A percentile compares a stretch with the other conserved stretches of the same genome.
phyloP scores from a whole-genome alignment of 345 rosid species.

The Ailanthus altissimus region DNA sequence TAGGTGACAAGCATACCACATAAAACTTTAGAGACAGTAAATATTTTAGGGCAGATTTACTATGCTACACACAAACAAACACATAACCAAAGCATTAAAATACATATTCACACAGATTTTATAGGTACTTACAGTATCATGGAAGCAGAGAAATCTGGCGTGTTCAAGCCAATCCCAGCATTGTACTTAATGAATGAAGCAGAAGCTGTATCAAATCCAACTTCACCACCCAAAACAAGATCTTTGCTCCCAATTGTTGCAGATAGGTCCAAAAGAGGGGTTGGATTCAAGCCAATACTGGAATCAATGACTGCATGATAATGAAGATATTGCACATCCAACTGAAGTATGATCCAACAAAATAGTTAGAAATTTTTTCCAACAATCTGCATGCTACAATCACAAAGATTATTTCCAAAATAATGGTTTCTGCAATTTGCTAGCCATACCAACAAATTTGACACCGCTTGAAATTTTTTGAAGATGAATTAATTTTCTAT shows the following conservation, averaged over 20 bases:
- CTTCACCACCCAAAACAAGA: constrained; percentile 69
- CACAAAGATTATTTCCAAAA: background rate
- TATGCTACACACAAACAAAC: background rate
- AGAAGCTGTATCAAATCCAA: constrained; percentile 77
- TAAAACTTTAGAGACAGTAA: background rate
- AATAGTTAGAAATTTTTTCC: constrained; percentile 14
- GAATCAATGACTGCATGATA: constrained; percentile 68
- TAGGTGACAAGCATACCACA: background rate
- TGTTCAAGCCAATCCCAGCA: constrained; percentile 68
- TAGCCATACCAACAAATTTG: background rate
- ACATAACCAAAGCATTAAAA: too few relatives aligned
- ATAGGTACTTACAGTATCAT: constrained; percentile 59
- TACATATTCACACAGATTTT: background rate
- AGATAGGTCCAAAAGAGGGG: constrained; percentile 70
- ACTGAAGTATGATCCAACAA: constrained; percentile 38
- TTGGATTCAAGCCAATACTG: constrained; percentile 78
- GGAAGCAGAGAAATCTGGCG: constrained; percentile 63
- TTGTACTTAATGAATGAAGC: constrained; percentile 64
- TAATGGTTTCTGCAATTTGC: constrained; percentile 12
- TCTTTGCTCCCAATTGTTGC: constrained; percentile 70
- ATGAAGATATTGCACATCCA: constrained; percentile 79
- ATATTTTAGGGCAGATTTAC: too few relatives aligned
- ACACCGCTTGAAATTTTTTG: background rate
- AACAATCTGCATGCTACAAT: background rate
- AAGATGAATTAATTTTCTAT: background rate